phyloP scores from a whole-genome alignment of 768 basidiomycete species.

The Rhizopogon vinicolor region DNA sequence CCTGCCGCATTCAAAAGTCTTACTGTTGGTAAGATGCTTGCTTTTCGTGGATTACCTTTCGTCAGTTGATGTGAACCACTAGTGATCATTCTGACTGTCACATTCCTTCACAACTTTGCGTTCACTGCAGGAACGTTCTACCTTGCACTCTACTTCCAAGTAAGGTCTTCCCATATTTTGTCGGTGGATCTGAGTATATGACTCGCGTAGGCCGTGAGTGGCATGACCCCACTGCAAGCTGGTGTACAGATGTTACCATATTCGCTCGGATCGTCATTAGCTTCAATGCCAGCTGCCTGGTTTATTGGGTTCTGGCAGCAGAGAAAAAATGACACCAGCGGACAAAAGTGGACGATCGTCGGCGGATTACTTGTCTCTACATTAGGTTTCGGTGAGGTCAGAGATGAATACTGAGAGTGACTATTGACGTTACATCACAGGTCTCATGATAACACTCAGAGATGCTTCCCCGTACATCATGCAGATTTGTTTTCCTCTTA shows the following conservation, averaged over 20 bases:
- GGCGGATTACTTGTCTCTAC: slow-evolving; percentile 61
- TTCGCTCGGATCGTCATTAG: slow-evolving; percentile 79
- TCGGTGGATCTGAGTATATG: slow-evolving; percentile 3
- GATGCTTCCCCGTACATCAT: slow-evolving; percentile 39
- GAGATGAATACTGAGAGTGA: not conserved
- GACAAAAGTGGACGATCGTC: slow-evolving; percentile 63
- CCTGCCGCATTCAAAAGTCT: slow-evolving; percentile 52
- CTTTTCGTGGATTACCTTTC: slow-evolving; percentile 3
- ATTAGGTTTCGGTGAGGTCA: slow-evolving; percentile 64
- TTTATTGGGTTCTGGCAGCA: slow-evolving; percentile 66
- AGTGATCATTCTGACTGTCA: slow-evolving; percentile 66
- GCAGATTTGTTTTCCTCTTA: slow-evolving; percentile 58
- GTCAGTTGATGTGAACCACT: slow-evolving; percentile 6
- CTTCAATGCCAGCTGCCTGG: slow-evolving; percentile 86
- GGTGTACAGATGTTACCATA: slow-evolving; percentile 77
- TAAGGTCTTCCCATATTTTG: slow-evolving; percentile 22
- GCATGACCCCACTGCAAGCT: slow-evolving; percentile 65
- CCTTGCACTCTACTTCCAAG: slow-evolving; percentile 81
- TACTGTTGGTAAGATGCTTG: slow-evolving; percentile 47
- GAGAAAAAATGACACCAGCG: slow-evolving; percentile 49
- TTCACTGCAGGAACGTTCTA: slow-evolving; percentile 87
- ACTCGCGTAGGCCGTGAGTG: slow-evolving; percentile 55
- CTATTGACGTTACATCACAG: slow-evolving; percentile 33
- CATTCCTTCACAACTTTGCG: slow-evolving; percentile 78
- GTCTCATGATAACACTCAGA: slow-evolving; percentile 60